Evolutionary conservation across 202 grass and related monocot species (phyloP).

Genomic region (Miscanthus sacchariflorus): DNA sequence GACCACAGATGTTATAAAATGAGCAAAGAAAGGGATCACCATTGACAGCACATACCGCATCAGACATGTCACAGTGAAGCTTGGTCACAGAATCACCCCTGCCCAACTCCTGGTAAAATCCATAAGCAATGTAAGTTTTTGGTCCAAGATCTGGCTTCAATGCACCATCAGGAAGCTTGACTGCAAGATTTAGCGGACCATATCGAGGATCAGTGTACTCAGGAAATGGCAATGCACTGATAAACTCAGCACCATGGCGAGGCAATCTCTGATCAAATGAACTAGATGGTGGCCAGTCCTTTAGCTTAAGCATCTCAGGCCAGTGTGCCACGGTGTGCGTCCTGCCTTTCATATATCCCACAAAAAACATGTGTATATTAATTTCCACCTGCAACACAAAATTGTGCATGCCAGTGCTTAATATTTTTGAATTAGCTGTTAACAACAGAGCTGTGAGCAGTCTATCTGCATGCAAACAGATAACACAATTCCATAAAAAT

Average conservation of each 20-base stretch:
- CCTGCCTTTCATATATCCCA: slow-evolving; percentile 64
- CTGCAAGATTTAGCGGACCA: slow-evolving; percentile 79
- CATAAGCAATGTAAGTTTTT: slow-evolving; percentile 86
- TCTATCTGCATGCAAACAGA: too few species aligned
- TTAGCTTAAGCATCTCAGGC: slow-evolving; percentile 89
- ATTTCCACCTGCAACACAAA: slow-evolving; percentile 69
- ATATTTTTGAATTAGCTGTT: too few species aligned
- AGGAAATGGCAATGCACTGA: slow-evolving; percentile 83
- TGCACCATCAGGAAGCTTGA: slow-evolving; percentile 64
- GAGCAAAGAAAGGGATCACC: too few species aligned
- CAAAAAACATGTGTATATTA: slow-evolving; percentile 79
- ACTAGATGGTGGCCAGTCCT: slow-evolving; percentile 84
- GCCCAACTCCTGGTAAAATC: slow-evolving; percentile 70
- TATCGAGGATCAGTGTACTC: slow-evolving; percentile 79
- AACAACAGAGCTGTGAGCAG: too few species aligned
- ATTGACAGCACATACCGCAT: slow-evolving; percentile 88
- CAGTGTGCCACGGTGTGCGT: slow-evolving; percentile 49
- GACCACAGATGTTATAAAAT: too few species aligned
- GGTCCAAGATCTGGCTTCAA: slow-evolving; percentile 78
- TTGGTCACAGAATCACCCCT: slow-evolving; percentile 95
- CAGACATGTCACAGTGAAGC: slow-evolving; percentile 91
- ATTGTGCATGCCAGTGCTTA: too few species aligned
- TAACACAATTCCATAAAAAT: too few species aligned
- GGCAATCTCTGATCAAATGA: slow-evolving; percentile 80
- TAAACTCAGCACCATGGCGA: slow-evolving; percentile 82